phyloP scores from a whole-genome alignment of 371 early-diverging fungal species.

The Dinochytrium kinnereticum region DNA sequence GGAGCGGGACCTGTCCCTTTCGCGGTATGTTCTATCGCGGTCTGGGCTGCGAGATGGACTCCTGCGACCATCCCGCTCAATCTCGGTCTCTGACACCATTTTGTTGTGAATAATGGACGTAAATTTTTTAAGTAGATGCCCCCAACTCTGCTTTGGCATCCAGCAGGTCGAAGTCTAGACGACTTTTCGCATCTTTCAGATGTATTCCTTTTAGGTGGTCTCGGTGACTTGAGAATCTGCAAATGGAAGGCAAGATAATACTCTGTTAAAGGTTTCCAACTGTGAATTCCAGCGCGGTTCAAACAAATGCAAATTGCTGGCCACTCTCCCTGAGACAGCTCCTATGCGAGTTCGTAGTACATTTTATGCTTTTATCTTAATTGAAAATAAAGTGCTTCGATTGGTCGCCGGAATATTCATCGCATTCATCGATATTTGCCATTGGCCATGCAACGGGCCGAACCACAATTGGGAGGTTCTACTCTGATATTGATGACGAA shows the following conservation, averaged over 20 bases:
- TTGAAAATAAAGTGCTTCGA: conserved; percentile 26
- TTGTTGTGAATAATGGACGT: neutral
- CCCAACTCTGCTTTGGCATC: conserved; percentile 3
- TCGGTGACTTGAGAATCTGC: conserved; percentile 1
- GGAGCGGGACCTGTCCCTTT: neutral
- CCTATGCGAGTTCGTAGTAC: conserved; percentile 7
- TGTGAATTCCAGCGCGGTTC: neutral
- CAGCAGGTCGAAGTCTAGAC: neutral
- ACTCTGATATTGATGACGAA: conserved; percentile 13
- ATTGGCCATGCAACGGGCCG: conserved; percentile 74
- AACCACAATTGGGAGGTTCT: conserved; percentile 55
- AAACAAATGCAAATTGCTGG: neutral
- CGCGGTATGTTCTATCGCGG: neutral
- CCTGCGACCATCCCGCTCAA: neutral
- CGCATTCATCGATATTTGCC: conserved; percentile 54
- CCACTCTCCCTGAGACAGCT: conserved; percentile 8
- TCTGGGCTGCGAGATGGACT: conserved; percentile 2
- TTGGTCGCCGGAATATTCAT: conserved; percentile 15
- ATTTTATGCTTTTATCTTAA: neutral
- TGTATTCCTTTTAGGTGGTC: conserved; percentile 1
- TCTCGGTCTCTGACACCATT: neutral
- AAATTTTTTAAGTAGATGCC: conserved; percentile 2
- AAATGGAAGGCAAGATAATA: neutral
- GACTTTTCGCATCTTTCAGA: neutral
- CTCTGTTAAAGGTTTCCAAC: neutral